Base-by-base conservation (phyloP, 73 alveolate genomes). In the Loxodes magnus region DNA sequence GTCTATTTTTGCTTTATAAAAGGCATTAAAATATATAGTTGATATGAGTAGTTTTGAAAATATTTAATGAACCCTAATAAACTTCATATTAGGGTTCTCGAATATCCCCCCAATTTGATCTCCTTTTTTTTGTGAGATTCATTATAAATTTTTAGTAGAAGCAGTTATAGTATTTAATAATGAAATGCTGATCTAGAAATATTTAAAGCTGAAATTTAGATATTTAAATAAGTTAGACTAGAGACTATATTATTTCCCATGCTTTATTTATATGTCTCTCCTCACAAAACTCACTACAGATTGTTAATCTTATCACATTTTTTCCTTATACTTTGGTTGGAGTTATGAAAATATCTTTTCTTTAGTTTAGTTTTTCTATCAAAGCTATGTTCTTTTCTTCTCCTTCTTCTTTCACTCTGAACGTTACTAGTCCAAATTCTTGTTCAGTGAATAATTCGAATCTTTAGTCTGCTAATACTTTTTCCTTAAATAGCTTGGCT, bases 331-430 rank as follows among this genome's bases (percentile, higher is more conserved):
- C 1, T 2, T 46, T 46, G 0, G 35, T 46, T n/a, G 43, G 43
- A 25, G 27, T n/a, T 5, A 46, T 1, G 2, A 21, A 46, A 1
- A 46, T 2, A 22, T 46, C 39, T 24, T 46, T n/a, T 1, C 26
- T 24, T 10, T 16, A 12, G 5, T 12, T 10, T 1, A 46, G 2
- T 2, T 25, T 46, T 21, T 3, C 20, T 10, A 46, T 24, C 7
- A 46, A 2, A 1, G 15, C 2, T 2, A 0, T 24, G 9, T 37
- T 46, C 0, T 22, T 22, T 2, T 46, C 50, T 2, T 46, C 26
- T n/a, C n/a, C n/a, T 5, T 46, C 59, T 2, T 60, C 65, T 36
- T 51, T 51, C 31, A 51, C 30, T 17, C 65, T 27, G 17, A 51
- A 51, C 0, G 9, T 30, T 7, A 51, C 49, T 26, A 51, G 64